Evolutionary conservation across 2,329 filamentous ascomycete genomes (phyloP).

Genomic region (Pseudogymnoascus pannorum): DNA sequence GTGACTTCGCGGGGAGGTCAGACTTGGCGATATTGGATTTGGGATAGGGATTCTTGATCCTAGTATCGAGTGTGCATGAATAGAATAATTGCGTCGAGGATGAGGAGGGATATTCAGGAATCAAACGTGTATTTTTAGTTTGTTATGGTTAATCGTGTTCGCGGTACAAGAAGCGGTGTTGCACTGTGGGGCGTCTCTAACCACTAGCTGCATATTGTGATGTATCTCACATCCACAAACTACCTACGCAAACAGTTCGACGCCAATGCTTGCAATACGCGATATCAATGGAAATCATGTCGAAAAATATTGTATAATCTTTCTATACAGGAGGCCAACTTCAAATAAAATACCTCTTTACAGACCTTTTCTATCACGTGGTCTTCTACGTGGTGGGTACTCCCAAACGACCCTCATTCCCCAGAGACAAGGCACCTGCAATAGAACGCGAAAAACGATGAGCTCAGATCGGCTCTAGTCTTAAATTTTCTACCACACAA

Average conservation of each 20-base stretch:
- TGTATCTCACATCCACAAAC: too few relatives aligned
- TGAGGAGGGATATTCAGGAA: too few relatives aligned
- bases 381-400: not conserved
- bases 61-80: too few relatives aligned
- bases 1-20: conserved; percentile 7
- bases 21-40: not conserved
- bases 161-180: not conserved
- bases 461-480: not conserved
- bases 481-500: not conserved
- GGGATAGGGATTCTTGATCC: not conserved
- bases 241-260: too few relatives aligned
- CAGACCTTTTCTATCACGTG: not conserved
- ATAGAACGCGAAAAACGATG: not conserved
- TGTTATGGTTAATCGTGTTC: not conserved
- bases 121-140: conserved; percentile 4
- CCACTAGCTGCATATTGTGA: not conserved
- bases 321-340: not conserved
- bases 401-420: not conserved
- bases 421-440: not conserved
- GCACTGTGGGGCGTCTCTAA: not conserved
- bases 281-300: too few relatives aligned
- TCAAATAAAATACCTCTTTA: not conserved
- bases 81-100: too few relatives aligned
- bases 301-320: too few relatives aligned
- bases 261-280: too few relatives aligned